These are phyloP conservation scores for Podosphaera xanthii DNA, from an alignment of 2,329 filamentous ascomycete genomes.

Conservation along the genomic window DNA sequence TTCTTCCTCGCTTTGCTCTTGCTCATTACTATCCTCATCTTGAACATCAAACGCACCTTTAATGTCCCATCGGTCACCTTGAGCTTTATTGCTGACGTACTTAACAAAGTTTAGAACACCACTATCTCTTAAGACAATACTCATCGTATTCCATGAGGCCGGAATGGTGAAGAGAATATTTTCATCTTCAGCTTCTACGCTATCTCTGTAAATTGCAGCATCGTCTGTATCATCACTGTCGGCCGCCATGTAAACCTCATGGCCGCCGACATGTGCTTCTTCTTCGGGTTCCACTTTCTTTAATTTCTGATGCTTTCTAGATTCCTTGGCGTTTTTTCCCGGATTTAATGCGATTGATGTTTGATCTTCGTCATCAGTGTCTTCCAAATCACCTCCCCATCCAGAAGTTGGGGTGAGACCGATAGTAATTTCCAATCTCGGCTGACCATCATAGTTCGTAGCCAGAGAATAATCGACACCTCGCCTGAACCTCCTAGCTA, in stretches of 20 bases:
- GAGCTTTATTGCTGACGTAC: conserved; percentile 65
- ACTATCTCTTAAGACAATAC: conserved; percentile 68
- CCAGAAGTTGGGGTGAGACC: conserved; percentile 65
- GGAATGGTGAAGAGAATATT: conserved; percentile 46
- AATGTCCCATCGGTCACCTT: conserved; percentile 84
- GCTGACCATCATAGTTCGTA: conserved; percentile 54
- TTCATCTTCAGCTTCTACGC: conserved; percentile 45
- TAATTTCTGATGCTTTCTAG: conserved; percentile 9
- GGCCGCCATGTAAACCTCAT: conserved; percentile 85
- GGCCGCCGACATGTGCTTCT: conserved; percentile 43
- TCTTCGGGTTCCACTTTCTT: conserved; percentile 13
- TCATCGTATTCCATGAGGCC: conserved; percentile 72
- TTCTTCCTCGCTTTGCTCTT: conserved; percentile 24
- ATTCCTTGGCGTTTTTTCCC: conserved; percentile 17
- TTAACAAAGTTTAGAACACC: conserved; percentile 86
- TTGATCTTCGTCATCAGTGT: conserved; percentile 22
- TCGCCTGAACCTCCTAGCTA: conserved; percentile 71
- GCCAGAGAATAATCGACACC: conserved; percentile 85
- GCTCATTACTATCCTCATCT: conserved; percentile 21
- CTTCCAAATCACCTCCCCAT: conserved; percentile 52
- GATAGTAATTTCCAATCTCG: conserved; percentile 69
- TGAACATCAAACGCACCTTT: conserved; percentile 55
- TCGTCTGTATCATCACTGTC: conserved; percentile 48
- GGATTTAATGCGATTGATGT: conserved; percentile 13
- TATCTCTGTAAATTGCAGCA: conserved; percentile 70